Conservation (phyloP, 108 stramenopile genomes). For the Nannochloropsis salina region DNA sequence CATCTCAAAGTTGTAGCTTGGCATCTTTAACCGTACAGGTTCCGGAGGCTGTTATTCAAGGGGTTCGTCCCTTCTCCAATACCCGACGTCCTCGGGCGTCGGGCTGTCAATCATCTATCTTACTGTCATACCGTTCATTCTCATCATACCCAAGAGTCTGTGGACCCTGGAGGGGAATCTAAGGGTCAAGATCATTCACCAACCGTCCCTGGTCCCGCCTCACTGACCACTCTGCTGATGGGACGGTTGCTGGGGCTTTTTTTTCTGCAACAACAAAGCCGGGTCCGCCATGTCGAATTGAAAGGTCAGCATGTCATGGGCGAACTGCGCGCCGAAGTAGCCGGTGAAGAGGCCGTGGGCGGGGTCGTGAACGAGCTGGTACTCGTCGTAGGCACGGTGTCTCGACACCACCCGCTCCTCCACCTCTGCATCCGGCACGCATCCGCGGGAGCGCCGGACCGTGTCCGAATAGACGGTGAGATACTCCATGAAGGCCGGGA, state of each 20-base stretch:
- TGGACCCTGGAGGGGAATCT: too few species aligned
- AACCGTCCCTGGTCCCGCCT: too few species aligned
- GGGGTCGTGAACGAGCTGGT: constrained; percentile 84
- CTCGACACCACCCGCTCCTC: constrained; percentile 54
- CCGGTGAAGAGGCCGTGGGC: constrained; percentile 83
- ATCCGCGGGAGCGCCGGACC: background rate
- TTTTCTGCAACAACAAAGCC: background rate
- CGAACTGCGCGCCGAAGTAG: constrained; percentile 66
- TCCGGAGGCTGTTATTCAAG: too few species aligned
- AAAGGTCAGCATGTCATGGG: constrained; percentile 13
- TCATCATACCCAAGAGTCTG: too few species aligned
- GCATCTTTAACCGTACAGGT: too few species aligned
- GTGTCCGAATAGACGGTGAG: constrained; percentile 59
- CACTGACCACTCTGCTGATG: too few species aligned
- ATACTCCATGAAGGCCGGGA: constrained; percentile 78
- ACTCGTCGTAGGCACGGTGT: constrained; percentile 83
- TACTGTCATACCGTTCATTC: too few species aligned
- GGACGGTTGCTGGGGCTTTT: background rate
- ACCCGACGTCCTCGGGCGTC: background rate
- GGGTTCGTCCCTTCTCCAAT: background rate
- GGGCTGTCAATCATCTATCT: too few species aligned
- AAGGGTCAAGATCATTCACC: too few species aligned
- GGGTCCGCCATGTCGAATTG: background rate
- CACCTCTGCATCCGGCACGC: background rate
- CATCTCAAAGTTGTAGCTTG: too few species aligned